These are phyloP conservation scores for Mortierella sp. DNA, from an alignment of 371 early-diverging fungal species.

Conservation along the genomic window DNA sequence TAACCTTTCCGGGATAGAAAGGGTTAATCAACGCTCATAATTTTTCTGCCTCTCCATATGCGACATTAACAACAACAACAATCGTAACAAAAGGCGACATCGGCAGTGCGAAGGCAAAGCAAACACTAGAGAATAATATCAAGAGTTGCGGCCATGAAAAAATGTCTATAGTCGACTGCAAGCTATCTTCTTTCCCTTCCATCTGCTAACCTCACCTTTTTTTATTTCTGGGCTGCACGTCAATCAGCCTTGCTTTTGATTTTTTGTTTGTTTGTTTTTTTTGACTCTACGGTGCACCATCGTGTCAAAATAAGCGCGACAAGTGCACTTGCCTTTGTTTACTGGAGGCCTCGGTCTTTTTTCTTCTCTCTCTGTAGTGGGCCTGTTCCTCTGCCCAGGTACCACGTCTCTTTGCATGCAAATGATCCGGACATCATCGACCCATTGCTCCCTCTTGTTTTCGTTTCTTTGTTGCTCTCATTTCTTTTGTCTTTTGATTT, in stretches of 20 bases:
- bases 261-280: background rate
- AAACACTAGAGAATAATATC: background rate
- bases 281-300: background rate
- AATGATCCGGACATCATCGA: no score
- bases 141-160: no score
- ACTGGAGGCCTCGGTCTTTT: background rate
- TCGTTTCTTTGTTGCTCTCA: no score
- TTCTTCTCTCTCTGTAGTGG: background rate
- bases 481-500: no score
- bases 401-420: background rate
- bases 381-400: background rate
- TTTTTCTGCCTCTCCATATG: slow-evolving; percentile 13
- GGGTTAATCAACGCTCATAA: slow-evolving; percentile 13
- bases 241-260: background rate
- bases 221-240: no score
- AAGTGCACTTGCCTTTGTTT: background rate
- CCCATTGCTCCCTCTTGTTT: no score
- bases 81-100: background rate
- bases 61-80: background rate
- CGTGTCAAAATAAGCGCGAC: background rate
- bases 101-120: background rate
- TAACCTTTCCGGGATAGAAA: slow-evolving; percentile 40
- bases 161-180: background rate
- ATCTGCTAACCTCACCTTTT: no score
- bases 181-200: background rate